Evolutionary conservation across 441 rosid species (phyloP).

Genomic region (Erodium texanum): DNA sequence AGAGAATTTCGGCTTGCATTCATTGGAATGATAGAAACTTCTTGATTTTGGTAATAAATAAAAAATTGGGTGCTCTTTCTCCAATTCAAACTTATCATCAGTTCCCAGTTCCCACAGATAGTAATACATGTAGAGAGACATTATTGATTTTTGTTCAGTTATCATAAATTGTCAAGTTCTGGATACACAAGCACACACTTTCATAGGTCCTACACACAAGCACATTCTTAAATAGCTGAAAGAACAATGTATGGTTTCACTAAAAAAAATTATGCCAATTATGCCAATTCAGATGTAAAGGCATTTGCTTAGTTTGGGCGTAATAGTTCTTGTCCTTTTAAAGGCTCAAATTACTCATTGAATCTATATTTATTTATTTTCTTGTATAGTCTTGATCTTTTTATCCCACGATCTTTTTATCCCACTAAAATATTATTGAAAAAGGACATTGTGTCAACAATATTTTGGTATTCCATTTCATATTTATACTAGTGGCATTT

Average conservation of each 20-base stretch:
- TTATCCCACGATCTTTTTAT: background rate
- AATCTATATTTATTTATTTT: background rate
- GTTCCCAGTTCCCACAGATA: too few relatives aligned
- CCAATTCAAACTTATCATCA: background rate
- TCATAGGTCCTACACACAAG: background rate
- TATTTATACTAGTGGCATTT: too few relatives aligned
- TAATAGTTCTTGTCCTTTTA: background rate
- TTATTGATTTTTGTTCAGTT: background rate
- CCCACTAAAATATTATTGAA: background rate
- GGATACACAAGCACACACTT: background rate
- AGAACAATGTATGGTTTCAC: background rate
- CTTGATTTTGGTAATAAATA: background rate
- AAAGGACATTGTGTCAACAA: background rate
- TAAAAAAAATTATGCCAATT: too few relatives aligned
- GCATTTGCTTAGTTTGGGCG: background rate
- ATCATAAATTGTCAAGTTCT: background rate
- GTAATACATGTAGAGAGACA: too few relatives aligned
- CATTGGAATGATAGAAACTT: background rate
- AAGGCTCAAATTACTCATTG: background rate
- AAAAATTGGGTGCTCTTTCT: background rate
- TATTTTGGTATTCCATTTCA: background rate
- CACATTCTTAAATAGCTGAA: background rate
- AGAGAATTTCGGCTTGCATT: background rate
- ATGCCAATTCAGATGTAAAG: too few relatives aligned
- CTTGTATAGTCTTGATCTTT: background rate